Evolutionary conservation across 2,329 filamentous ascomycete species (phyloP).

Genomic region (Graphiopsis chlorocephala): DNA sequence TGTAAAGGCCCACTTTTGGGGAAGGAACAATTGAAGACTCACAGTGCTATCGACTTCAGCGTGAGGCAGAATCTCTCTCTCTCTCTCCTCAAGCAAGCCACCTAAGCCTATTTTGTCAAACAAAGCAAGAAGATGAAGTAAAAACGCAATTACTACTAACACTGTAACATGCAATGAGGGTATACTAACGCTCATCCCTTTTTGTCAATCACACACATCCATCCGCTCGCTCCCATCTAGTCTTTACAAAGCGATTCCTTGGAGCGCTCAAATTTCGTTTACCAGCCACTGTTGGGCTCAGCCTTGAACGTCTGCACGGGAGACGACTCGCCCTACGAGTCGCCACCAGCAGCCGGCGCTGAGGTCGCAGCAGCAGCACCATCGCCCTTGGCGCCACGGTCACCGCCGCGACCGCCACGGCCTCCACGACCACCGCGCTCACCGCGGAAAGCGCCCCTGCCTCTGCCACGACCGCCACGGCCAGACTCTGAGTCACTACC

Average conservation of each 20-base stretch:
- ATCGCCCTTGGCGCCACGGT: conserved; percentile 23
- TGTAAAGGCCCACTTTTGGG: not conserved
- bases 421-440: conserved; percentile 55
- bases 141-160: conserved; percentile 6
- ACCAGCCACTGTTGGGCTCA: conserved; percentile 1
- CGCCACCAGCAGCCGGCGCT: conserved; percentile 19
- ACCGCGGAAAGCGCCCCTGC: conserved; percentile 48
- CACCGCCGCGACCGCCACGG: conserved; percentile 35
- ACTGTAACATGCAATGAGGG: conserved; percentile 15
- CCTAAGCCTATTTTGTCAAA: not conserved
- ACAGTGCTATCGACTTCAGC: not conserved
- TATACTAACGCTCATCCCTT: conserved; percentile 17
- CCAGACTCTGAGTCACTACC: conserved; percentile 70
- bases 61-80: not conserved
- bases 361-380: conserved; percentile 18
- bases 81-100: not conserved
- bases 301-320: not conserved
- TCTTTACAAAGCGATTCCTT: conserved; percentile 10
- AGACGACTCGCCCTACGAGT: conserved; percentile 5
- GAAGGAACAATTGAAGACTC: not conserved
- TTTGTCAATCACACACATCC: not conserved
- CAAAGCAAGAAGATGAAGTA: not conserved
- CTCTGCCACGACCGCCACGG: conserved; percentile 53
- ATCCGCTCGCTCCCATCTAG: not conserved
- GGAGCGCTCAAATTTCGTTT: not conserved